Evolutionary conservation across 306 rosid genomes (phyloP), one percentile per base, ranked within the genome.

Genomic region (Quercus parvula): DNA sequence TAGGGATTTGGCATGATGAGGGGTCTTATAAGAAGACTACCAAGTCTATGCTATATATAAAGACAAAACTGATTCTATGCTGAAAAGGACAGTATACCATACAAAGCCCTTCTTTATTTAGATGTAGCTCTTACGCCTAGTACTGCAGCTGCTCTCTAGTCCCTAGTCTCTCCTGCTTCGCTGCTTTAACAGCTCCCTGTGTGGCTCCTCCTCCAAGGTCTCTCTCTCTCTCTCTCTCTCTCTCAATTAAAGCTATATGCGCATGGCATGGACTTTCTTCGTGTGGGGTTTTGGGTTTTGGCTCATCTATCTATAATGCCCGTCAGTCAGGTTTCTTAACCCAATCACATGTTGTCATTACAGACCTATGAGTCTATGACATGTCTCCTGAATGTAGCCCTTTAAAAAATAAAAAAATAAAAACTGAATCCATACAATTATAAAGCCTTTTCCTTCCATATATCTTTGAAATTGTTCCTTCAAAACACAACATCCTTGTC

Each of bases 161-260:
- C 80, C 84, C 86, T 70, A 73, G 78, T 74, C 71, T 84, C 78
- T 78, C 75, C 30, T 63, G 77, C 81, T 28, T 61, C 68, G 64
- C 76, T 66, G 59, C 55, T 78, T 28, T 18, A 8, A 24, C 61
- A 57, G 33, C 28, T 61, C 46, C 12, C 76, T 15, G 19, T 74
- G 5, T 70, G 71, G 52, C 76, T 57, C 67, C 58, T 7, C 58
- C 64, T 75, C 68, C 78, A 33, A 61, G 41, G 76, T 64, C 67
- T 28, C 25, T 5, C 44, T 33, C 25, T 20, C 14, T 51, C 82
- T 77, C 71, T 77, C 71, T 49, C 19, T 70, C 75, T 25, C 83
- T 19, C 59, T 17, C 66, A 1, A 44, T 41, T 2, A 30, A 62
- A 75, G 61, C 79, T 49, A 15, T 17, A 0, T 56, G 44, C 78